A percentile compares a stretch with the other conserved stretches of the same genome.
phyloP scores from a whole-genome alignment of 305 asterid species.

The Stenogyne calaminthoides region DNA sequence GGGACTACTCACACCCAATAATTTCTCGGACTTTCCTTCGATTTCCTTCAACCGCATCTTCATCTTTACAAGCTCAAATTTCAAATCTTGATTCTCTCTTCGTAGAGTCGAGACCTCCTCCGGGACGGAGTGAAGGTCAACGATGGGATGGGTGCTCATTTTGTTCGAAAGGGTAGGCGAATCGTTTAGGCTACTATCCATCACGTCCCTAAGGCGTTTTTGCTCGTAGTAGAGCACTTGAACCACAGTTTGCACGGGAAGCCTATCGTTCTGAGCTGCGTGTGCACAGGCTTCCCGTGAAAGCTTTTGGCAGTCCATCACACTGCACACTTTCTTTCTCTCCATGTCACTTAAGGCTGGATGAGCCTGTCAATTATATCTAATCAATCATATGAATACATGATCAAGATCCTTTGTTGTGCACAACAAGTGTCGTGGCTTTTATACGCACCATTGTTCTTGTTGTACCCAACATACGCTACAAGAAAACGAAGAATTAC shows the following conservation, averaged over 20 bases:
- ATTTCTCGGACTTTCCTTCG: slow-evolving; percentile 42
- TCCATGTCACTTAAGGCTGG: slow-evolving; percentile 83
- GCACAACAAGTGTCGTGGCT: no score
- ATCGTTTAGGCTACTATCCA: slow-evolving; percentile 47
- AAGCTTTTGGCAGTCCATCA: slow-evolving; percentile 92
- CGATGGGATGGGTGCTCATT: slow-evolving; percentile 27
- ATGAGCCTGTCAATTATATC: slow-evolving; percentile 60
- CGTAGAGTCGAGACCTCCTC: slow-evolving; percentile 53
- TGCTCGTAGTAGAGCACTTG: slow-evolving; percentile 94
- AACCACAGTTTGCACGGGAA: slow-evolving; percentile 83
- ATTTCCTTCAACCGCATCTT: slow-evolving; percentile 61
- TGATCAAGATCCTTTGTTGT: background rate
- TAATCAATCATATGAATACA: background rate
- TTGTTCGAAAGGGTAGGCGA: slow-evolving; percentile 41
- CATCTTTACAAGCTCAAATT: slow-evolving; percentile 65
- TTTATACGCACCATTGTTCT: no score
- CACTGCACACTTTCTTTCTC: slow-evolving; percentile 78
- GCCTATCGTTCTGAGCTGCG: slow-evolving; percentile 87
- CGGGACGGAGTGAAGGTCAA: slow-evolving; percentile 30
- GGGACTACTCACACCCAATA: slow-evolving; percentile 40
- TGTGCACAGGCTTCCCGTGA: slow-evolving; percentile 91
- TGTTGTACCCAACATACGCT: no score
- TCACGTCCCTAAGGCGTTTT: slow-evolving; percentile 69
- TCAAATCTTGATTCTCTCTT: slow-evolving; percentile 75
- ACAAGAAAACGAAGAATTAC: no score